These are phyloP conservation scores for Phaeotremella fagi DNA, from an alignment of 768 basidiomycete species.

Conservation along the genomic window DNA sequence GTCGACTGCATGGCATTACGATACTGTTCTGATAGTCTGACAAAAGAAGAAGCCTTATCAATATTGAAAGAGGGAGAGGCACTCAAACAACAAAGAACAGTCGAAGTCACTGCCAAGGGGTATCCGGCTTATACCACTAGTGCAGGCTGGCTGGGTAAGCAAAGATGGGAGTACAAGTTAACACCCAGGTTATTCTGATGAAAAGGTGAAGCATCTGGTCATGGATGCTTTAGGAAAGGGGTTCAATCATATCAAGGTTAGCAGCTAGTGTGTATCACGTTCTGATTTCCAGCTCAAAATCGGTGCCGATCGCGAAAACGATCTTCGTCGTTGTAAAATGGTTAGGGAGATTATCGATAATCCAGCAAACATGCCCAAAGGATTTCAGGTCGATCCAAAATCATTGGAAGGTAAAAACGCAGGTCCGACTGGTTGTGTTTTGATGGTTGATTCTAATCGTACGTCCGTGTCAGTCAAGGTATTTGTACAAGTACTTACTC, in stretches of 20 bases:
- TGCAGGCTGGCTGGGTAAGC: slow-evolving; percentile 78
- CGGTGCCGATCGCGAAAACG: slow-evolving; percentile 72
- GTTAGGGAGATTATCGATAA: slow-evolving; percentile 95
- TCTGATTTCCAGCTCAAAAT: slow-evolving; percentile 67
- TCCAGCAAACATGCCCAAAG: slow-evolving; percentile 69
- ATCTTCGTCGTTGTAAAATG: slow-evolving; percentile 77
- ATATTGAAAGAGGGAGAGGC: slow-evolving; percentile 73
- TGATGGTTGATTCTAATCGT: slow-evolving; percentile 98
- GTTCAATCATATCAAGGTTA: slow-evolving; percentile 90
- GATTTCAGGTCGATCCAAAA: slow-evolving; percentile 58
- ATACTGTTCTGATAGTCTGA: slow-evolving; percentile 90
- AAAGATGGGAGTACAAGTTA: neutral
- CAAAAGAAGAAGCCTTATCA: slow-evolving; percentile 77
- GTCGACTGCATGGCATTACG: slow-evolving; percentile 72
- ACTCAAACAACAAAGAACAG: slow-evolving; percentile 72
- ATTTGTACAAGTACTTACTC: neutral
- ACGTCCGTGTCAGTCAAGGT: slow-evolving; percentile 7
- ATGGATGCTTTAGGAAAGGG: slow-evolving; percentile 77
- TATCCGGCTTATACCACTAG: slow-evolving; percentile 94
- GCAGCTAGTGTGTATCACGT: too few relatives aligned
- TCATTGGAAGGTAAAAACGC: slow-evolving; percentile 83
- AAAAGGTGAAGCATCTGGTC: slow-evolving; percentile 80
- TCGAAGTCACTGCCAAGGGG: slow-evolving; percentile 63
- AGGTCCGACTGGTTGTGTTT: slow-evolving; percentile 83
- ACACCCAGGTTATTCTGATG: slow-evolving; percentile 72